Conservation (phyloP, 345 rosid genomes). For the Populus nigra region DNA sequence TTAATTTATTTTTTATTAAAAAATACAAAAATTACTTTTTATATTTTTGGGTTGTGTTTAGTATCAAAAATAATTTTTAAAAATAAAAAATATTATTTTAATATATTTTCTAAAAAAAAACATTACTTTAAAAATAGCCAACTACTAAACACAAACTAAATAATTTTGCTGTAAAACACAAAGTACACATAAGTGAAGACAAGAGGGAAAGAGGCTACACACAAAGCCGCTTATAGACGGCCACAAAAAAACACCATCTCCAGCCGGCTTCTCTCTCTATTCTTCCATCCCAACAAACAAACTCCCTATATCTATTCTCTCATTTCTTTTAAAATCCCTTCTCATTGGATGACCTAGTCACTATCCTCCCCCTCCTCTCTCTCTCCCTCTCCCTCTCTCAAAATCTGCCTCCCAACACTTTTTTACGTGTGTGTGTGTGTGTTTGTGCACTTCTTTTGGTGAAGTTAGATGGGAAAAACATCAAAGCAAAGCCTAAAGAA, state of each 20-base stretch:
- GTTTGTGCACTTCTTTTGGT: not conserved
- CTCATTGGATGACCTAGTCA: not conserved
- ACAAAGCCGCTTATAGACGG: slow-evolving; percentile 33
- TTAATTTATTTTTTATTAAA: no score
- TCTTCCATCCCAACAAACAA: not conserved
- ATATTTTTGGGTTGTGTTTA: no score
- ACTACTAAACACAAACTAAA: no score
- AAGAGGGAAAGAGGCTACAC: not conserved
- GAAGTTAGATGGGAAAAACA: slow-evolving; percentile 42
- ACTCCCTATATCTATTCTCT: not conserved
- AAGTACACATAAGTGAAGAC: slow-evolving; percentile 19
- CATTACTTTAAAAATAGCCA: no score
- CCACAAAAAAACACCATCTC: slow-evolving; percentile 4
- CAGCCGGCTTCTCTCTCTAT: slow-evolving; percentile 13
- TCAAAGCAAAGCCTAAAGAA: slow-evolving; percentile 19
- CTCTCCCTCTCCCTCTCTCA: slow-evolving; percentile 5
- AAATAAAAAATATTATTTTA: no score
- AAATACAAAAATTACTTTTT: no score
- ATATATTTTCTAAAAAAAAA: no score
- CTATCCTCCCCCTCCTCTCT: not conserved
- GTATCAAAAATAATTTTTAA: no score
- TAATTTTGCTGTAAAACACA: no score
- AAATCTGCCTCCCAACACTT: not conserved
- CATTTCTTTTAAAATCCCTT: not conserved
- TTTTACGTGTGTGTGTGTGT: not conserved